Evolutionary conservation across 2,329 filamentous ascomycete species (phyloP), one percentile per base, ranked within the genome.

Genomic region (Diaporthe sp.): DNA sequence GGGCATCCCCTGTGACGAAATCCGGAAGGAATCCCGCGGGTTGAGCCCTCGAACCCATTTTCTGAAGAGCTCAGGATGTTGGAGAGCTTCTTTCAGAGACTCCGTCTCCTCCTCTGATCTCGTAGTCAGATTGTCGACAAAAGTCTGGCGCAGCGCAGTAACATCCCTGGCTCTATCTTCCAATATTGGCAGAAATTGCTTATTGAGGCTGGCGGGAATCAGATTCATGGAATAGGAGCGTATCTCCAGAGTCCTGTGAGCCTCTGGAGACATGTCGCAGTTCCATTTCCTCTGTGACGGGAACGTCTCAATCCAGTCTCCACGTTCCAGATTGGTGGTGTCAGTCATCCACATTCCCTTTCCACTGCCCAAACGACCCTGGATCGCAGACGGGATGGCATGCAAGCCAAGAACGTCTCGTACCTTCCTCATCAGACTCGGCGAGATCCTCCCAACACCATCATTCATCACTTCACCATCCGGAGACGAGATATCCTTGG

Each of bases 331-430:
- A 32, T 89, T 86, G 0, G 84, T 79, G 0, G 86, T 84, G 76
- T 93, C 91, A 5, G 92, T 82, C 61, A 93, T 87, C 94, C 93
- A 96, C 77, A 96, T 86, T 0, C 94, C 94, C 80, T 96, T 96
- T 1, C 92, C 92, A 25, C 92, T 90, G 15, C 91, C 92, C 44
- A 96, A 88, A 0, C 94, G 89, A 1, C 86, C 93, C 80, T 96
- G 94, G 53, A 92, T 91, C 0, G 88, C 92, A 44, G 89, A 89
- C 0, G 93, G 93, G 0, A 90, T 80, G 25, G 88, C 85, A 0
- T 80, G 77, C 0, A 92, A 81, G 0, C 87, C 88, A 13, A 93
- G 84, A 0, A 75, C 76, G 1, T 86, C 79, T 37, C 88, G 86
- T 8, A 95, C 85, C 55, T 84, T 84, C 1, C 82, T 80, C 0